phyloP scores from a whole-genome alignment of 176 grass and related monocot genomes.

The Coix lacrymajobi region DNA sequence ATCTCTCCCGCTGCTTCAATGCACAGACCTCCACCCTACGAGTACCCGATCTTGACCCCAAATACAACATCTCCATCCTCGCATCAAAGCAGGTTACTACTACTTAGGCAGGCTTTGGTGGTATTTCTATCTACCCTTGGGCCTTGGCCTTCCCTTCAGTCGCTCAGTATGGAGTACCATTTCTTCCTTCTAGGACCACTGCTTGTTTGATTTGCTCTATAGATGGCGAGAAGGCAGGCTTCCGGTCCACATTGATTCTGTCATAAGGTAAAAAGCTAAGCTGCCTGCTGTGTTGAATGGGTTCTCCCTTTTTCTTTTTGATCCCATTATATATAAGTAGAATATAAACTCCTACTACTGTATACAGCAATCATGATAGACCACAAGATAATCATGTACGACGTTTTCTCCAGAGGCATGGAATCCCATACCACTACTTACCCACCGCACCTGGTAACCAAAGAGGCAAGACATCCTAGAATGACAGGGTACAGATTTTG shows the following conservation, averaged over 20 bases:
- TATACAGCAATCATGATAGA: conserved; percentile 76
- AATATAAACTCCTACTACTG: background rate
- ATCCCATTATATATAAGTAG: too few relatives aligned
- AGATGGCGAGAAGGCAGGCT: conserved; percentile 81
- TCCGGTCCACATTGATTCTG: conserved; percentile 64
- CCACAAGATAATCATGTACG: conserved; percentile 62
- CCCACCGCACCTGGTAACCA: conserved; percentile 59
- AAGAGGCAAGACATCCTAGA: conserved; percentile 71
- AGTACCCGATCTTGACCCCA: conserved; percentile 74
- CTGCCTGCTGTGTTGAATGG: too few relatives aligned
- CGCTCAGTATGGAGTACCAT: background rate
- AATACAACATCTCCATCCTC: conserved; percentile 82
- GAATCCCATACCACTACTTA: conserved; percentile 83
- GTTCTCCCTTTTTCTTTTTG: too few relatives aligned
- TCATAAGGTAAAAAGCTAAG: conserved; percentile 97
- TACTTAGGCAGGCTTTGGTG: too few relatives aligned
- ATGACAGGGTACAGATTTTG: conserved; percentile 76
- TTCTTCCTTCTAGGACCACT: conserved; percentile 59
- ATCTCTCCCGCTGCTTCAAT: conserved; percentile 46
- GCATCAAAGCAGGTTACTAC: conserved; percentile 84
- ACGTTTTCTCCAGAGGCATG: conserved; percentile 77
- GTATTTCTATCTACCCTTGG: too few relatives aligned
- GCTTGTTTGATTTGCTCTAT: conserved; percentile 72
- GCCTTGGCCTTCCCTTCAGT: too few relatives aligned
- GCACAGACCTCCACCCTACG: conserved; percentile 59